Conservation (phyloP, 768 basidiomycete species). For the Rhizopogon vesiculosus region DNA sequence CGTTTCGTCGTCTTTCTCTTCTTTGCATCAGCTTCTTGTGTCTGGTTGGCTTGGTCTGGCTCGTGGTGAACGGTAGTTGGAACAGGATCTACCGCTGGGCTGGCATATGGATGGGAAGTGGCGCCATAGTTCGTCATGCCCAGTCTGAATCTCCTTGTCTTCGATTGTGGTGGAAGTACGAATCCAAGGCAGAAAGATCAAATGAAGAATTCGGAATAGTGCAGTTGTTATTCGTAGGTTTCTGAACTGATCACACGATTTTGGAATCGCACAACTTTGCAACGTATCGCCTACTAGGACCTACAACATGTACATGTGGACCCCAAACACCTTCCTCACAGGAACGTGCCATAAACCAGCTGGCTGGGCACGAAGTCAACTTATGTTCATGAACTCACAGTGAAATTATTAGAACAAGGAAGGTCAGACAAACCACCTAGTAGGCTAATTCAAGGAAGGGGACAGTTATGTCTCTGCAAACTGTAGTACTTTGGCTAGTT, state of each 20-base stretch:
- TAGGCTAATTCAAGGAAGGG: too few relatives aligned
- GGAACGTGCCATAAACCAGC: too few relatives aligned
- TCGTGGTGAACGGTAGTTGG: conserved; percentile 17
- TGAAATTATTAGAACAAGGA: background rate
- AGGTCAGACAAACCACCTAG: background rate
- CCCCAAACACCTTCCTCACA: background rate
- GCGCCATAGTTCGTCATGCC: conserved; percentile 24
- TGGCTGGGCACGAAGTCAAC: background rate
- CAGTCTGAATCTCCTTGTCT: background rate
- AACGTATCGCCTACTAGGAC: conserved; percentile 1
- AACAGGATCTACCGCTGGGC: conserved; percentile 9
- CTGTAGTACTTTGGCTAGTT: too few relatives aligned
- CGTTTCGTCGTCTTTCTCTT: conserved; percentile 53
- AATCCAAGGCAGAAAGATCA: background rate
- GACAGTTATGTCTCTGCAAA: too few relatives aligned
- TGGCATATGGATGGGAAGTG: conserved; percentile 18
- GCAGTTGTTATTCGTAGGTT: background rate
- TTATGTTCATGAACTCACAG: background rate
- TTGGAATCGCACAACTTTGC: background rate
- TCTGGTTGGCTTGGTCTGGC: conserved; percentile 11
- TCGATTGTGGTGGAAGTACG: background rate
- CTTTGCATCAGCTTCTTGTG: conserved; percentile 28
- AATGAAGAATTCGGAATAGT: background rate
- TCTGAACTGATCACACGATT: conserved; percentile 3
- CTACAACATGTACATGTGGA: background rate